Evolutionary conservation across 1,284 basidiomycete species (phyloP).

Genomic region (Boletus semigastroideus): DNA sequence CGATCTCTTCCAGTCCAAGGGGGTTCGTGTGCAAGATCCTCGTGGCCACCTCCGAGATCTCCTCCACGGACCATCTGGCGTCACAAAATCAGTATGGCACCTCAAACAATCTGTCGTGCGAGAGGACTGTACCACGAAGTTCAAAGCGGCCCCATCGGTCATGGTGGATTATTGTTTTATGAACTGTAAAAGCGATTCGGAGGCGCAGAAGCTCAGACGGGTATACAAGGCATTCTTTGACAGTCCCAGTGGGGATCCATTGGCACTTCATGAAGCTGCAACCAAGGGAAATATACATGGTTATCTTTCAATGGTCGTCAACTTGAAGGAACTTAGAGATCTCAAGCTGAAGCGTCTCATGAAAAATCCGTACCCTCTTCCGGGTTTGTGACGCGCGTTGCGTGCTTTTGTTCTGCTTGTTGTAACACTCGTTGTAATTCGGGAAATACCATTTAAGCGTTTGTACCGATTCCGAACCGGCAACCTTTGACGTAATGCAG

Average conservation of each 20-base stretch:
- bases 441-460: no score
- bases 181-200: constrained; percentile 3
- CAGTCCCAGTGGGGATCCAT: neutral
- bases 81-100: constrained; percentile 1
- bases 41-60: neutral
- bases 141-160: neutral
- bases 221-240: constrained; percentile 9
- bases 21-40: neutral
- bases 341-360: constrained; percentile 4
- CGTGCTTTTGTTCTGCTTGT: no score
- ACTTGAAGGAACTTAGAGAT: constrained; percentile 1
- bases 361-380: constrained; percentile 6
- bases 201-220: constrained; percentile 3
- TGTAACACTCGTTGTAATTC: no score
- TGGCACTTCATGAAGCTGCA: constrained; percentile 7
- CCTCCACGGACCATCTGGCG: neutral
- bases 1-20: constrained; percentile 5
- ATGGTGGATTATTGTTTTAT: constrained; percentile 4
- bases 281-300: constrained; percentile 5
- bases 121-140: neutral
- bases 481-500: no score
- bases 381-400: neutral
- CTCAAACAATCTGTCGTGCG: neutral
- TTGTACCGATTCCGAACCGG: no score
- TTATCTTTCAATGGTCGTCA: neutral